These are phyloP conservation scores for Castanospermum australe DNA, from an alignment of 306 rosid genomes.

Conservation along the genomic window DNA sequence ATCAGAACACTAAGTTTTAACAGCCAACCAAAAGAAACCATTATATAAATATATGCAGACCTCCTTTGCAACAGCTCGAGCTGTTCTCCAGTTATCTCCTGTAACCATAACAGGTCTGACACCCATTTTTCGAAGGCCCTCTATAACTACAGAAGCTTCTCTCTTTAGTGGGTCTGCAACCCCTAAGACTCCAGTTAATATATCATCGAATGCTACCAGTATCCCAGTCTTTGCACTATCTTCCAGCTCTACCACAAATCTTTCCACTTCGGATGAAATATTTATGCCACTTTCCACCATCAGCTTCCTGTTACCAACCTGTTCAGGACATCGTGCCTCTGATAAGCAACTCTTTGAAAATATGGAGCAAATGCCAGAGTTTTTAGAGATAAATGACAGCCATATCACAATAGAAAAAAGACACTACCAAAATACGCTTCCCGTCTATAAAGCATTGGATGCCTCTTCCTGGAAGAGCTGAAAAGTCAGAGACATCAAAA, in stretches of 20 bases:
- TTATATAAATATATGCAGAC: constrained; percentile 40
- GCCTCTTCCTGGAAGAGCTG: constrained; percentile 88
- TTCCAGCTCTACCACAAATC: constrained; percentile 76
- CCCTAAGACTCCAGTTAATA: constrained; percentile 77
- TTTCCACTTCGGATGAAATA: constrained; percentile 71
- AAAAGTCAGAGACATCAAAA: constrained; percentile 72
- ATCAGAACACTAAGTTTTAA: constrained; percentile 4
- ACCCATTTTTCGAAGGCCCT: constrained; percentile 92
- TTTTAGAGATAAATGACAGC: constrained; percentile 7
- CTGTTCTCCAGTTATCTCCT: constrained; percentile 98
- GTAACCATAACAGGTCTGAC: constrained; percentile 90
- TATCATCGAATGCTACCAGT: constrained; percentile 68
- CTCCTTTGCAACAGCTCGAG: constrained; percentile 91
- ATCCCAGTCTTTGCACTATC: constrained; percentile 90
- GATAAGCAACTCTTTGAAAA: constrained; percentile 32
- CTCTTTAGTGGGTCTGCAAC: constrained; percentile 93
- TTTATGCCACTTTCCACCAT: constrained; percentile 73
- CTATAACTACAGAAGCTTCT: constrained; percentile 90
- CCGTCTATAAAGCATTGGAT: constrained; percentile 69
- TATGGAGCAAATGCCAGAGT: constrained; percentile 5
- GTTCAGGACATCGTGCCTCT: constrained; percentile 29
- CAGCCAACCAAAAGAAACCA: neutral
- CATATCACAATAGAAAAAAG: constrained; percentile 14
- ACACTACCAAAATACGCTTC: constrained; percentile 63
- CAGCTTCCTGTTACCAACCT: constrained; percentile 94